Evolutionary conservation across 2,329 filamentous ascomycete genomes (phyloP).

Genomic region (Aspergillus nomiae): DNA sequence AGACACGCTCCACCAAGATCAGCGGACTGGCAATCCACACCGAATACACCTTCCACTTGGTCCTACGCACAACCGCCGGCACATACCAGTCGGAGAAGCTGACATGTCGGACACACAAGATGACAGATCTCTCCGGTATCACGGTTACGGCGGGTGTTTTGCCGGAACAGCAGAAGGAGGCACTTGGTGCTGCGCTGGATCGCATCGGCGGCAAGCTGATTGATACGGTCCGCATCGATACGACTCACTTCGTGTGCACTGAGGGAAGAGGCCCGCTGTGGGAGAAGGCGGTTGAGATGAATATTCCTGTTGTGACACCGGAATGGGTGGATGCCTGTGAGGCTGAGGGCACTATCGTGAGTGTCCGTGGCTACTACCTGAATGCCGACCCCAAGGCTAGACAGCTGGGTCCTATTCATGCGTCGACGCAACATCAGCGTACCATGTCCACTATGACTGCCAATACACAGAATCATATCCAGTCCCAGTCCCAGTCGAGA

Average conservation of each 20-base stretch:
- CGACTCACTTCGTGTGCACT: constrained; percentile 96
- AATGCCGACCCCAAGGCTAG: constrained; percentile 74
- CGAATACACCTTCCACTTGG: constrained; percentile 91
- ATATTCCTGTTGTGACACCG: constrained; percentile 93
- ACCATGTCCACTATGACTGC: constrained; percentile 34
- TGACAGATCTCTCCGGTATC: constrained; percentile 95
- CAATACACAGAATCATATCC: constrained; percentile 20
- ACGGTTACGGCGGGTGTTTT: constrained; percentile 91
- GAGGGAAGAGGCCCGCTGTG: constrained; percentile 86
- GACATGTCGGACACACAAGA: constrained; percentile 89
- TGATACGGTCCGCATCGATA: constrained; percentile 90
- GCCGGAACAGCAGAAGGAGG: constrained; percentile 71
- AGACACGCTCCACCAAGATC: constrained; percentile 95
- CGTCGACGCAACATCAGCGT: constrained; percentile 35
- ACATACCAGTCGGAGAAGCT: constrained; percentile 83
- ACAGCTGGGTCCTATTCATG: constrained; percentile 46
- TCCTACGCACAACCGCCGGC: constrained; percentile 86
- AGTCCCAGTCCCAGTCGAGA: constrained; percentile 20
- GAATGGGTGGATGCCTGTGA: constrained; percentile 99
- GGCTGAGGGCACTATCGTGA: constrained; percentile 85
- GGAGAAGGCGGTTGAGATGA: constrained; percentile 97
- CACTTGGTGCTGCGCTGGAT: constrained; percentile 73
- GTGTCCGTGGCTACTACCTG: constrained; percentile 93
- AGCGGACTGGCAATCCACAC: constrained; percentile 94
- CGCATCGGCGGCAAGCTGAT: constrained; percentile 91